Base-by-base conservation (phyloP, 106 monocot genomes). In the Platanthera guangdongensis region DNA sequence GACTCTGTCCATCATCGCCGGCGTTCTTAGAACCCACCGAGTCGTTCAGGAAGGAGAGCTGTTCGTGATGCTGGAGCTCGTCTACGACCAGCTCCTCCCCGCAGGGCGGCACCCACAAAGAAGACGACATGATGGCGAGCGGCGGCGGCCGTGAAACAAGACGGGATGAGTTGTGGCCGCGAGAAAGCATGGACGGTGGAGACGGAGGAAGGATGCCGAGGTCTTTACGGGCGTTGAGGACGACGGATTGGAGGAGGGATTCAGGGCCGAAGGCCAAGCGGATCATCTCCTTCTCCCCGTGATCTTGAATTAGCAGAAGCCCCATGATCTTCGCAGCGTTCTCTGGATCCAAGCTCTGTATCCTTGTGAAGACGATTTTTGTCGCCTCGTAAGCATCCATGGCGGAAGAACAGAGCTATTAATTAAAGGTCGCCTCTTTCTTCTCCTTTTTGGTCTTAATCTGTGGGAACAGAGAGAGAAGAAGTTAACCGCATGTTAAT, bases 281-380 rank as follows among this genome's bases (percentile, higher is more conserved):
- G 25, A 97, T 97, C 94, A 97, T 89, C 87, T 97, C 97, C 91
- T 97, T 94, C 84, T 97, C 94, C 80, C 93, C 94, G 72, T 97
- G 89, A 78, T 94, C 97, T 47, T 94, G 94, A 45, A 94, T 84
- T 8, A 97, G 85, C 1, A 94, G 84, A 8, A 97, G 83, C 12
- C 97, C 93, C 97, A 94, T 97, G 87, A 97, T 94, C 87, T 97
- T 97, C 46, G 93, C 74, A 15, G 94, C 97, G 85, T 97, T 87
- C 7, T 94, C 93, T 0, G 94, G 97, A 78, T 97, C 97, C 76
- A 97, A 68, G 32, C 70, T 51, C 77, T 97, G 97, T 85, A 97
- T 97, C 78, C 94, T 79, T 2, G 93, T 89, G 80, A 91, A 86
- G 13, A 97, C 94, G n/a, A 97, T 80, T 74, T 85, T 86, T 8